These are phyloP conservation scores for Hyphodiscus hymeniophilus DNA, from an alignment of 495 filamentous ascomycete genomes.

Conservation along the genomic window DNA sequence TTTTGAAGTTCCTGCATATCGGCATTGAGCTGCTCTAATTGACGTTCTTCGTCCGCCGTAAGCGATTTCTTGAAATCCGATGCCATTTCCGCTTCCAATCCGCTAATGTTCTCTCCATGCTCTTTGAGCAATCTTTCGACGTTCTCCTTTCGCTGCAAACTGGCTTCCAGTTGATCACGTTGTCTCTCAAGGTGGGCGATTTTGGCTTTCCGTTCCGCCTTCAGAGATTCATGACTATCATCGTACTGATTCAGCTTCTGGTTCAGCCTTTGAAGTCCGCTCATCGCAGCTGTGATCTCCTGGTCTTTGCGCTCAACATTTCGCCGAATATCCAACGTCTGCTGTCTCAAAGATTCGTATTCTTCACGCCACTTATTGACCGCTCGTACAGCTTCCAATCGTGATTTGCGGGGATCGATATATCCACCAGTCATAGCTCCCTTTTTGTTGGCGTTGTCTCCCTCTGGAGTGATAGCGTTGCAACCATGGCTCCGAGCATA, in stretches of 20 bases:
- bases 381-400: constrained; percentile 74
- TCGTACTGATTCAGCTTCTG: constrained; percentile 72
- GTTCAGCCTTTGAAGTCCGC: constrained; percentile 75
- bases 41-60: constrained; percentile 70
- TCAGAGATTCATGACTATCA: constrained; percentile 71
- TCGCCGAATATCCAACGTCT: constrained; percentile 48
- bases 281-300: constrained; percentile 71
- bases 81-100: constrained; percentile 68
- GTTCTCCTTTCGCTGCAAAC: constrained; percentile 55
- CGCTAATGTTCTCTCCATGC: constrained; percentile 60
- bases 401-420: constrained; percentile 72
- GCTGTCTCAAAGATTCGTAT: constrained; percentile 48
- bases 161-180: constrained; percentile 65
- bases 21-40: constrained; percentile 60
- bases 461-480: constrained; percentile 87
- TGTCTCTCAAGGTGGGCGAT: constrained; percentile 62
- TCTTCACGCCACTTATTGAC: constrained; percentile 66
- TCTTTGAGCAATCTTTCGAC: constrained; percentile 70
- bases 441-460: constrained; percentile 87
- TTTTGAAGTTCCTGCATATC: constrained; percentile 64
- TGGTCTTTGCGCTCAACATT: constrained; percentile 75
- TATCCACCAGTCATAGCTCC: constrained; percentile 93
- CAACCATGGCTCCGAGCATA: constrained; percentile 87
- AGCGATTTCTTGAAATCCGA: constrained; percentile 91
- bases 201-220: constrained; percentile 63